Conservation (phyloP, 2,329 filamentous ascomycete genomes). For the Gliomastix tumulicola region DNA sequence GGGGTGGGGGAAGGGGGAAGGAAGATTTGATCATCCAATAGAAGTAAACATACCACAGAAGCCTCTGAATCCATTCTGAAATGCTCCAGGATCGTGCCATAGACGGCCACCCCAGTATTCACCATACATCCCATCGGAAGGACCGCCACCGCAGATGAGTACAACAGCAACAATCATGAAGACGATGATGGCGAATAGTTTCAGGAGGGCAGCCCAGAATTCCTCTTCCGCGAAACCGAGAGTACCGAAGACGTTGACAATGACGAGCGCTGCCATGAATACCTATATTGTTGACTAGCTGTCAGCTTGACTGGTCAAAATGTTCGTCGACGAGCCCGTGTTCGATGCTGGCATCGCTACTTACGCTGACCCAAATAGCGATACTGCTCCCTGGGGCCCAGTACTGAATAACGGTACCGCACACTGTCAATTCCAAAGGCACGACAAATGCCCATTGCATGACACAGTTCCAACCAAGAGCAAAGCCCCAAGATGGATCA, state of each 20-base stretch:
- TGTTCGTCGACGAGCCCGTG: too few relatives aligned
- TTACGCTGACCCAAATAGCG: slow-evolving; percentile 15
- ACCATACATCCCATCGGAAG: slow-evolving; percentile 37
- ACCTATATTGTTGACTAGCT: too few relatives aligned
- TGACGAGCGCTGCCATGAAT: slow-evolving; percentile 44
- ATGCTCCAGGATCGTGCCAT: slow-evolving; percentile 47
- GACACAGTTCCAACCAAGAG: slow-evolving; percentile 39
- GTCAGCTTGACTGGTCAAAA: too few relatives aligned
- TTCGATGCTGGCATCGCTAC: too few relatives aligned
- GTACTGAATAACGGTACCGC: slow-evolving; percentile 44
- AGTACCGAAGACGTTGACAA: slow-evolving; percentile 50
- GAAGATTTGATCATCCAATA: too few relatives aligned
- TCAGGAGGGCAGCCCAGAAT: slow-evolving; percentile 50
- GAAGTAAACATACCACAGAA: too few relatives aligned
- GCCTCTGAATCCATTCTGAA: slow-evolving; percentile 68
- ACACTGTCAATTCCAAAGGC: slow-evolving; percentile 40
- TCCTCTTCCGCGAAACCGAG: slow-evolving; percentile 52
- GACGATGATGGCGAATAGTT: slow-evolving; percentile 49
- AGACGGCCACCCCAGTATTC: slow-evolving; percentile 39
- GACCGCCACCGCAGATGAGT: slow-evolving; percentile 53
- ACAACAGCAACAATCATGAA: slow-evolving; percentile 59
- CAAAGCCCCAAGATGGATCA: slow-evolving; percentile 53
- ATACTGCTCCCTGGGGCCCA: slow-evolving; percentile 13
- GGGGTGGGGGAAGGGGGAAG: too few relatives aligned
- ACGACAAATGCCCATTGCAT: slow-evolving; percentile 36